phyloP scores from a whole-genome alignment of 768 basidiomycete genomes.

The Asterophora lycoperdoides region DNA sequence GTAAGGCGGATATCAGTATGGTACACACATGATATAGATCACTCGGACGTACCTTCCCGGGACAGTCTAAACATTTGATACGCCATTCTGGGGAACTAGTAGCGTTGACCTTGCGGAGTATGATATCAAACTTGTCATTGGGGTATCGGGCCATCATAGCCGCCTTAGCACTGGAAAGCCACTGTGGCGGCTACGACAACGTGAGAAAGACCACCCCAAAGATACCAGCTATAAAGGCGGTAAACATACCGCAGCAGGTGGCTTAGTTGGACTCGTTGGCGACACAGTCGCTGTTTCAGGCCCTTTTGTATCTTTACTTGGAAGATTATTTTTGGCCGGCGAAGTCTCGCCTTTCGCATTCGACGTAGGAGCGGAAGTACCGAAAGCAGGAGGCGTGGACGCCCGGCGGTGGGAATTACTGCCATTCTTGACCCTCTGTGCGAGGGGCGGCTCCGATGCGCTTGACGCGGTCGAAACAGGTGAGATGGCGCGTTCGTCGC shows the following conservation, averaged over 20 bases:
- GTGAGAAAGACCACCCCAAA: not conserved
- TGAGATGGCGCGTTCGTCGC: slow-evolving; percentile 58
- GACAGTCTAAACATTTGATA: slow-evolving; percentile 87
- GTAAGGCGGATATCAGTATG: not conserved
- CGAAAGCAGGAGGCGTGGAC: slow-evolving; percentile 15
- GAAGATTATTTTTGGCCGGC: slow-evolving; percentile 3
- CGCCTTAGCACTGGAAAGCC: slow-evolving; percentile 67
- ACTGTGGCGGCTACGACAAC: slow-evolving; percentile 50
- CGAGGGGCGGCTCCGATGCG: slow-evolving; percentile 70
- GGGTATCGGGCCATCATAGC: slow-evolving; percentile 69
- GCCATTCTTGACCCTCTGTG: slow-evolving; percentile 65
- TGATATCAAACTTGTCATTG: slow-evolving; percentile 79
- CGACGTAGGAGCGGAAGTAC: slow-evolving; percentile 16
- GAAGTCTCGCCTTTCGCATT: slow-evolving; percentile 8
- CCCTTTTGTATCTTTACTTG: slow-evolving; percentile 1
- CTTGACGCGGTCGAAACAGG: slow-evolving; percentile 74
- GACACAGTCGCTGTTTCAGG: slow-evolving; percentile 16
- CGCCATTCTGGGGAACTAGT: slow-evolving; percentile 78
- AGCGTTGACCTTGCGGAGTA: slow-evolving; percentile 54
- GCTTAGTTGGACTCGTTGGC: slow-evolving; percentile 28
- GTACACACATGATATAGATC: too few species aligned
- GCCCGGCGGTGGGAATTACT: slow-evolving; percentile 28
- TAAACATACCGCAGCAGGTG: slow-evolving; percentile 17
- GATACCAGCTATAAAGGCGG: not conserved
- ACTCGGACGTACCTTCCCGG: slow-evolving; percentile 67